Conservation (phyloP, 1,284 basidiomycete genomes). For the Irpex sp. region DNA sequence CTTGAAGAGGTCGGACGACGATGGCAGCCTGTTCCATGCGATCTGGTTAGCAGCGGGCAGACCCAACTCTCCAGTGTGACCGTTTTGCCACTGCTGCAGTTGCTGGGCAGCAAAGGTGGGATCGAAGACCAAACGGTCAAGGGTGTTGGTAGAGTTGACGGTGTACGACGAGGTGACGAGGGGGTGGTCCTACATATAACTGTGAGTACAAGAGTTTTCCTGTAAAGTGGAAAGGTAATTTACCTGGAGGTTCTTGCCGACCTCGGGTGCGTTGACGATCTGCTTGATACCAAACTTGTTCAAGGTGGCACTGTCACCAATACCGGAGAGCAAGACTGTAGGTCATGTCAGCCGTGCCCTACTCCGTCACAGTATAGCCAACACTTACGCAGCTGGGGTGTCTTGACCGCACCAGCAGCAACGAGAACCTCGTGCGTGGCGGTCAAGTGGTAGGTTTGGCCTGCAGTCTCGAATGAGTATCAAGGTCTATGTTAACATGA, state of each 20-base stretch:
- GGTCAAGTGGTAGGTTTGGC: conserved; percentile 3
- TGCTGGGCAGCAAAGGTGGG: conserved; percentile 8
- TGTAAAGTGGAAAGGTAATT: not conserved
- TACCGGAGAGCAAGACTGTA: conserved; percentile 38
- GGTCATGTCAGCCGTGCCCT: not conserved
- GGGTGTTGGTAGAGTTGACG: conserved; percentile 17
- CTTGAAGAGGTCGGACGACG: conserved; percentile 11
- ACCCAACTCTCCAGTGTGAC: conserved; percentile 6
- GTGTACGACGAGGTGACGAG: conserved; percentile 14
- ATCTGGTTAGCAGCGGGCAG: conserved; percentile 17
- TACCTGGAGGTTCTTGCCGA: conserved; percentile 32
- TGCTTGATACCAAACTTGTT: conserved; percentile 26
- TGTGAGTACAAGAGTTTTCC: not conserved
- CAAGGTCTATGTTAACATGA: not conserved
- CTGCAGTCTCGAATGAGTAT: not conserved
- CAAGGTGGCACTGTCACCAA: conserved; percentile 32
- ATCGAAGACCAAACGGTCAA: conserved; percentile 15
- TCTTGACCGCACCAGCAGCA: conserved; percentile 1
- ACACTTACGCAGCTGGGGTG: conserved; percentile 30
- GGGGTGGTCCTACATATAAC: conserved; percentile 28
- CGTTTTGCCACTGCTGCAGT: conserved; percentile 13
- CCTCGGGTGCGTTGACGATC: conserved; percentile 29
- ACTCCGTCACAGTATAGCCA: not conserved
- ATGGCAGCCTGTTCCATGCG: conserved; percentile 16
- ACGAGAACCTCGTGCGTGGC: conserved; percentile 25